Percentiles rank a stretch among this genome's conserved stretches.
Conservation (phyloP, 148 eudicot species). For the Polygonum aviculare region DNA sequence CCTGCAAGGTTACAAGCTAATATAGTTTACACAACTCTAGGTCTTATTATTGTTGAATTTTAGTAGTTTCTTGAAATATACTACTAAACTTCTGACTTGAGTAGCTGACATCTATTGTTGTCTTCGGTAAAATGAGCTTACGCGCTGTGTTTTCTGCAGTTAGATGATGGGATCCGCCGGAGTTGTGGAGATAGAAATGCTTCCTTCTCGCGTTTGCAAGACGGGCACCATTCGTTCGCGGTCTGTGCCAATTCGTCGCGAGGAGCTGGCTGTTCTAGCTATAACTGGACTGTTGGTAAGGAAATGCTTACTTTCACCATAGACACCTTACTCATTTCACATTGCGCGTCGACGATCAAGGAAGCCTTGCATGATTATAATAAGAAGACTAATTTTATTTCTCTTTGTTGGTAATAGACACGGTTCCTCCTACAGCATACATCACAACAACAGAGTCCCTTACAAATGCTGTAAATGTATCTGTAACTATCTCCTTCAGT, state of each 20-base stretch:
- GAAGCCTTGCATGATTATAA: neutral
- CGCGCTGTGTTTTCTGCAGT: slow-evolving; percentile 35
- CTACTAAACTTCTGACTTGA: neutral
- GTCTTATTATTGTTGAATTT: neutral
- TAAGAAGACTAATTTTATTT: too few relatives aligned
- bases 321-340: too few relatives aligned
- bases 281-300: slow-evolving; percentile 83
- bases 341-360: neutral
- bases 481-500: slow-evolving; percentile 65
- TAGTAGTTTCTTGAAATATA: neutral
- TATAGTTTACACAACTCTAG: neutral
- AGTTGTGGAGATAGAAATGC: slow-evolving; percentile 46
- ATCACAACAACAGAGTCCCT: slow-evolving; percentile 48
- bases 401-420: slow-evolving; percentile 46
- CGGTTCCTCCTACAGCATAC: slow-evolving; percentile 72
- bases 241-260: slow-evolving; percentile 54
- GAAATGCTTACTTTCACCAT: neutral
- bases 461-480: slow-evolving; percentile 47
- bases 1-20: slow-evolving; percentile 54
- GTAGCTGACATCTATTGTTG: neutral
- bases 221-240: slow-evolving; percentile 67
- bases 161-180: slow-evolving; percentile 42
- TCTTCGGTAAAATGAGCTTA: neutral
- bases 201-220: slow-evolving; percentile 40
- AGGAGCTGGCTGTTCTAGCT: slow-evolving; percentile 57